phyloP scores from a whole-genome alignment of 2,329 filamentous ascomycete species.

The Onygenales sp. region DNA sequence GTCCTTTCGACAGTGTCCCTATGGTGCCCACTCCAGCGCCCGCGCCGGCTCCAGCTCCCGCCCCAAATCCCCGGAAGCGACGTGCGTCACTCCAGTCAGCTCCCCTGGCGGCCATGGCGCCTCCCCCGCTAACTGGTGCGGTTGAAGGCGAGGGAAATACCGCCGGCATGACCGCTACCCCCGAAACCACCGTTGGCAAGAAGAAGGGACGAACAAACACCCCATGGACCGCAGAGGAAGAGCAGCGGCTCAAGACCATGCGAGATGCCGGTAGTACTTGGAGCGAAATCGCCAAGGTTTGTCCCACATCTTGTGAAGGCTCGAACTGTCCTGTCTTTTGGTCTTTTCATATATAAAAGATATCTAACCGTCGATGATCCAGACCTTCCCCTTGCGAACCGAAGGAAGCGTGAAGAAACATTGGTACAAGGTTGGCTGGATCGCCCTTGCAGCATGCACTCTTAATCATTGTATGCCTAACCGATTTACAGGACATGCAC shows the following conservation, averaged over 20 bases:
- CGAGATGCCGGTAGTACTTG: slow-evolving; percentile 86
- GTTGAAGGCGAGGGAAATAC: slow-evolving; percentile 22
- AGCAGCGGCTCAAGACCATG: slow-evolving; percentile 87
- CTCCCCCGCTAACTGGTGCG: slow-evolving; percentile 21
- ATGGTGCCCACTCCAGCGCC: slow-evolving; percentile 24
- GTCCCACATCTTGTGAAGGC: slow-evolving; percentile 12
- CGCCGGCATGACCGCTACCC: slow-evolving; percentile 32
- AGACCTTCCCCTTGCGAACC: slow-evolving; percentile 87
- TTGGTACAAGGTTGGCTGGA: slow-evolving; percentile 77
- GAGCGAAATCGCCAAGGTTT: slow-evolving; percentile 96
- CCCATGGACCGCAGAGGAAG: slow-evolving; percentile 92
- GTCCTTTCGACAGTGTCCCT: slow-evolving; percentile 26
- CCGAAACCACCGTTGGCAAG: slow-evolving; percentile 38
- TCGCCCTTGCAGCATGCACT: slow-evolving; percentile 12
- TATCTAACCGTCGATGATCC: slow-evolving; percentile 4
- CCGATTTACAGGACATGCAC: slow-evolving; percentile 73
- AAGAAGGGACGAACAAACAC: slow-evolving; percentile 99
- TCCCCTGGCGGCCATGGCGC: slow-evolving; percentile 27
- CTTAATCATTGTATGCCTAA: background rate
- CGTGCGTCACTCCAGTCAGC: slow-evolving; percentile 30
- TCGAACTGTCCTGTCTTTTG: background rate
- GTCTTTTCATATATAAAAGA: background rate
- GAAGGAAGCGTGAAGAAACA: slow-evolving; percentile 99
- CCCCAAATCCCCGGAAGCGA: slow-evolving; percentile 35
- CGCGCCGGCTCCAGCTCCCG: slow-evolving; percentile 15